phyloP scores from a whole-genome alignment of 176 grass and related monocot species.

The Avena sativa region DNA sequence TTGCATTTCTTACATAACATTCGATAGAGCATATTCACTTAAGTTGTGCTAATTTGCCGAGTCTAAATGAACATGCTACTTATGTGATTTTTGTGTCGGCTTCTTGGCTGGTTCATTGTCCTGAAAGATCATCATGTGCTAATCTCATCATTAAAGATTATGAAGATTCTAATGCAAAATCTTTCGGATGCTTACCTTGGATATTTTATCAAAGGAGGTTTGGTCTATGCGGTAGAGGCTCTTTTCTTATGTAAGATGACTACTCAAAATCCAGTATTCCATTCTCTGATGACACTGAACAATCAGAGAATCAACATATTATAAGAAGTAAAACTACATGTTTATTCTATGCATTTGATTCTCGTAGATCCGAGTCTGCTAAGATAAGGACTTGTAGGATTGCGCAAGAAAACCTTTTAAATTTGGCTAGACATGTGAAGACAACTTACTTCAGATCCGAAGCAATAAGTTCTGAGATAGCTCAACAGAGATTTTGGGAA shows the following conservation, averaged over 20 bases:
- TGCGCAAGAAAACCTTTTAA: conserved; percentile 57
- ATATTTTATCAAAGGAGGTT: conserved; percentile 96
- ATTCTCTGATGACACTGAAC: conserved; percentile 46
- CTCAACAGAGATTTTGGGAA: conserved; percentile 74
- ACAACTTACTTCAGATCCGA: conserved; percentile 74
- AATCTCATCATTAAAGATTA: conserved; percentile 69
- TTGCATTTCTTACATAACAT: conserved; percentile 28
- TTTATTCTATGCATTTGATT: conserved; percentile 87
- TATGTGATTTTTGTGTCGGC: conserved; percentile 61
- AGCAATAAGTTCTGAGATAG: conserved; percentile 67
- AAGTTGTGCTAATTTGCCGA: background rate
- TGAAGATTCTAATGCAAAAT: conserved; percentile 99
- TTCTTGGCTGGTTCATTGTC: conserved; percentile 92
- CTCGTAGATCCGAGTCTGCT: conserved; percentile 41
- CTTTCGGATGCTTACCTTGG: conserved; percentile 84
- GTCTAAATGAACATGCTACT: conserved; percentile 33
- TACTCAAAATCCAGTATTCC: conserved; percentile 50
- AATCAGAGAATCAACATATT: conserved; percentile 50
- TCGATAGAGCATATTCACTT: conserved; percentile 13
- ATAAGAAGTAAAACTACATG: conserved; percentile 71
- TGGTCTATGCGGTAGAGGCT: conserved; percentile 76
- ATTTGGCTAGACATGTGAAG: conserved; percentile 75
- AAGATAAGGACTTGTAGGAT: conserved; percentile 70
- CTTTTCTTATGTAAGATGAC: conserved; percentile 74
- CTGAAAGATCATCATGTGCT: conserved; percentile 91